Conservation (phyloP, 768 basidiomycete species). For the Ramaria rubella region DNA sequence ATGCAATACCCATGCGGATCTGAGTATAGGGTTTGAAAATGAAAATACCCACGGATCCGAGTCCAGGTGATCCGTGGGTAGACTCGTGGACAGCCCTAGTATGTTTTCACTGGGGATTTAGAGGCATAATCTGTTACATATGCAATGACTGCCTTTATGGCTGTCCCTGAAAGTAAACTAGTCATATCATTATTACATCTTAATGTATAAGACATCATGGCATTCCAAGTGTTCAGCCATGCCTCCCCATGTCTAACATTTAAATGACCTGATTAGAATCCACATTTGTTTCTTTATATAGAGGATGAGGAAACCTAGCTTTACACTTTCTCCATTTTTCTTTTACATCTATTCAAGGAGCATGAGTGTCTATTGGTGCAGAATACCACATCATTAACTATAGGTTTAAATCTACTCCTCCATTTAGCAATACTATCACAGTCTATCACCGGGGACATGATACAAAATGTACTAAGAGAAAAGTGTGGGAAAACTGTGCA, state of each 20-base stretch:
- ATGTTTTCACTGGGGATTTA: conserved; percentile 33
- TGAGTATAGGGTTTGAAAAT: too few species aligned
- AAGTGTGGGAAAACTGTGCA: too few species aligned
- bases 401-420: conserved; percentile 11
- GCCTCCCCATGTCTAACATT: conserved; percentile 27
- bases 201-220: background rate
- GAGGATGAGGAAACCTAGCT: conserved; percentile 29
- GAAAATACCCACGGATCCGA: too few species aligned
- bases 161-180: too few species aligned
- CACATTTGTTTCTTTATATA: conserved; percentile 20
- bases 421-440: too few species aligned
- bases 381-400: background rate
- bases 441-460: too few species aligned
- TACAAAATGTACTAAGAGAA: too few species aligned
- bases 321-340: background rate
- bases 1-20: too few species aligned
- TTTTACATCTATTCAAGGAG: background rate
- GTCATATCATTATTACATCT: background rate
- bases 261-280: conserved; percentile 24
- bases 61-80: too few species aligned
- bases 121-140: too few species aligned
- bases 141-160: too few species aligned
- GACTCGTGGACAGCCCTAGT: too few species aligned
- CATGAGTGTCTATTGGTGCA: background rate
- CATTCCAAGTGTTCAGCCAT: conserved; percentile 32